Evolutionary conservation across 1,284 basidiomycete genomes (phyloP), one percentile per base, ranked within the genome.

Genomic region (Coniferiporia sulphurascens): DNA sequence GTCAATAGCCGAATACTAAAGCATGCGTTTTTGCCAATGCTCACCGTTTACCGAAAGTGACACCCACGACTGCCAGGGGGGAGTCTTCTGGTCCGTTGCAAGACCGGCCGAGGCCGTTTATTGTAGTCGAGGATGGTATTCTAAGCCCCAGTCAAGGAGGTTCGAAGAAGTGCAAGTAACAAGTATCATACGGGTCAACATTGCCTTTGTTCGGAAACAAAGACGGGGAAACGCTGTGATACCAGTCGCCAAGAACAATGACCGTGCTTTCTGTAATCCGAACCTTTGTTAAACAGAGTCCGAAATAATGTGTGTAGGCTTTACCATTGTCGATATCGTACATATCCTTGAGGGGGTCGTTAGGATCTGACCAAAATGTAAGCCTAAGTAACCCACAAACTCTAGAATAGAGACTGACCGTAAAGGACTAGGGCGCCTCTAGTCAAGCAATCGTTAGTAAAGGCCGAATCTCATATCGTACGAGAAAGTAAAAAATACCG

Each of bases 41-140:
- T 17, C 13, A 17, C 34, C 27, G 6, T 34, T 15, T 52, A 13
- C 61, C 61, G 15, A 48, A 57, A 34, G 65, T 55, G 53, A 71
- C 65, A n/a, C 60, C 68, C n/a, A 71, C 56, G 9, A 72, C 69
- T 21, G 72, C 66, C 27, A 71, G 65, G 4, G 52, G 8, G 0
- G 64, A 55, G 10, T 66, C 59, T 17, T 12, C 6, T 13, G 70
- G 64, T 0, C 70, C 72, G 5, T 65, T 66, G 13, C 46, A 10
- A 41, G 68, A 73, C 36, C 71, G 70, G 13, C 72, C 72, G 2
- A 65, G 64, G 17, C 72, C 72, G 32, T 73, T 73, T 50, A 73
- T 72, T 10, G 71, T 55, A 15, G 66, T 67, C 8, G 72, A 68
- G 52, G 63, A 59, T 1, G 69, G 57, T 35, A 35, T 64, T 43